Evolutionary conservation across 192 early-diverging fungal species (phyloP).

Genomic region (Globomyces pollinis-pini): DNA sequence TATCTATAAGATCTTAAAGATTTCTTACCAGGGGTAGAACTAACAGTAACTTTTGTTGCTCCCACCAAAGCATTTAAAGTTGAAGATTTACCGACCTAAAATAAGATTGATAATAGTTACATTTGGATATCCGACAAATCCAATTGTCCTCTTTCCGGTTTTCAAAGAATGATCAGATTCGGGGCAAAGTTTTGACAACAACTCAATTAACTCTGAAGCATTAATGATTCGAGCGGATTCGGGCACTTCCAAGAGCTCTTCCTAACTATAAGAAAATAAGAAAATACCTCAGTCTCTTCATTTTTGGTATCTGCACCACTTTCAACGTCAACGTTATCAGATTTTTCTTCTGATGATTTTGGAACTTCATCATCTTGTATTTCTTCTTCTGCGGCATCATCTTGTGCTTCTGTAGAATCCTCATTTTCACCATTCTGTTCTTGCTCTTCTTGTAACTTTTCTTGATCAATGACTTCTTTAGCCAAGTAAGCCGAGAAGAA

Average conservation of each 20-base stretch:
- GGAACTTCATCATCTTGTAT: slow-evolving; percentile 1
- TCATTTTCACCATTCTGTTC: slow-evolving; percentile 8
- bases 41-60: slow-evolving; percentile 88
- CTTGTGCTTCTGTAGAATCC: background rate
- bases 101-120: slow-evolving; percentile 25
- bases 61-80: slow-evolving; percentile 97
- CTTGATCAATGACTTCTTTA: slow-evolving; percentile 68
- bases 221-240: slow-evolving; percentile 41
- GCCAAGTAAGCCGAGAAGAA: slow-evolving; percentile 93
- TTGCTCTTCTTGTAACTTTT: slow-evolving; percentile 20
- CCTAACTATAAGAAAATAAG: too few relatives aligned
- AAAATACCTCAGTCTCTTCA: slow-evolving; percentile 13
- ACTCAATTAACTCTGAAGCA: slow-evolving; percentile 60
- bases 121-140: slow-evolving; percentile 98
- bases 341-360: too few relatives aligned
- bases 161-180: slow-evolving; percentile 7
- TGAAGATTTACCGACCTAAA: slow-evolving; percentile 97
- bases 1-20: too few relatives aligned
- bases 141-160: slow-evolving; percentile 67
- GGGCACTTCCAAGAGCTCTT: background rate
- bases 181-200: slow-evolving; percentile 55
- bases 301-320: background rate
- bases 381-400: too few relatives aligned
- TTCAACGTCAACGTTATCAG: background rate
- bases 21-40: slow-evolving; percentile 93